Conservation (phyloP, 2,329 filamentous ascomycete genomes). For the Parascedosporium putredinis region DNA sequence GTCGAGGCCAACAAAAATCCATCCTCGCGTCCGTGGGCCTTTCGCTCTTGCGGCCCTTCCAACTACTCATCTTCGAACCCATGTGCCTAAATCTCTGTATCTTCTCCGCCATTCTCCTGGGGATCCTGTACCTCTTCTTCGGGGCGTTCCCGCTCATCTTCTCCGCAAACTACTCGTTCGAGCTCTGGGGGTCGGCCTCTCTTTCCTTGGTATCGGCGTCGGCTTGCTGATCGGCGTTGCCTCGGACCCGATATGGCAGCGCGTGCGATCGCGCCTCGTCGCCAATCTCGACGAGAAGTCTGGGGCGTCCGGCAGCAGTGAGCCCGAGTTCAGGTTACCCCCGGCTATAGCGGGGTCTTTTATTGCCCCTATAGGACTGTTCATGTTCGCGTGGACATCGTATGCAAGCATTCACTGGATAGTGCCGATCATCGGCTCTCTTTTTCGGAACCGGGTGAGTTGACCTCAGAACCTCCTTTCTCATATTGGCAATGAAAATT, state of each 20-base stretch:
- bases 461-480: too few relatives aligned
- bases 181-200: constrained; percentile 67
- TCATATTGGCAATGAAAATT: too few relatives aligned
- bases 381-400: constrained; percentile 83
- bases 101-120: constrained; percentile 75
- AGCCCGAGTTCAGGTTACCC: constrained; percentile 80
- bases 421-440: constrained; percentile 61
- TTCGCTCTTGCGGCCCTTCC: constrained; percentile 60
- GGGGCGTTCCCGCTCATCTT: constrained; percentile 81
- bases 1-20: constrained; percentile 65
- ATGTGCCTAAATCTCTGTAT: constrained; percentile 79
- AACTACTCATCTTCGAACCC: constrained; percentile 70
- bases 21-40: constrained; percentile 48
- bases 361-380: constrained; percentile 69
- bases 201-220: constrained; percentile 61
- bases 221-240: constrained; percentile 56
- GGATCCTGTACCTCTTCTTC: constrained; percentile 84
- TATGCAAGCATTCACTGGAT: constrained; percentile 67
- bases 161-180: constrained; percentile 61
- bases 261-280: constrained; percentile 47
- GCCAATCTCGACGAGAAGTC: constrained; percentile 31
- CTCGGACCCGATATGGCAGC: constrained; percentile 57
- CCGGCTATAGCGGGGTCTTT: constrained; percentile 62
- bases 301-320: constrained; percentile 39
- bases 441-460: constrained; percentile 62